Evolutionary conservation across 2,329 filamentous ascomycete species (phyloP).

Genomic region (Aspergillus pseudotamarii): DNA sequence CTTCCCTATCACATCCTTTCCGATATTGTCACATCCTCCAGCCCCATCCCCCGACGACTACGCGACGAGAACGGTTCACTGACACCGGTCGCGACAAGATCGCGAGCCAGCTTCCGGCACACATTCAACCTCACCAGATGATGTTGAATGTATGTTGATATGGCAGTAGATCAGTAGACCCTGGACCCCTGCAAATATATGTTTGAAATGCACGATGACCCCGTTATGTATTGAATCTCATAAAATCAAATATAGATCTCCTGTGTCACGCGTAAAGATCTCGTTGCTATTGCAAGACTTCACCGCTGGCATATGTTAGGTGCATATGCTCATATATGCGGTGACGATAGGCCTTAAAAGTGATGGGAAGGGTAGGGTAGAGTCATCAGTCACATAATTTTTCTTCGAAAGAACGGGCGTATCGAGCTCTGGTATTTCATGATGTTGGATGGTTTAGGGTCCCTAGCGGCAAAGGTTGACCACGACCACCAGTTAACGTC

Average conservation of each 20-base stretch:
- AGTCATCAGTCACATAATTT: no score
- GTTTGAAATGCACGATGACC: constrained; percentile 22
- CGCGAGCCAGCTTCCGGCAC: constrained; percentile 19
- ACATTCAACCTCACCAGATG: constrained; percentile 14
- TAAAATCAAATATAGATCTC: constrained; percentile 1
- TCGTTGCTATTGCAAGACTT: neutral
- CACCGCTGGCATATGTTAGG: neutral
- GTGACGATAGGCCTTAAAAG: neutral
- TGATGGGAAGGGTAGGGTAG: neutral
- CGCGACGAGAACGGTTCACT: constrained; percentile 31
- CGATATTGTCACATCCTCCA: constrained; percentile 13
- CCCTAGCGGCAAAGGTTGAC: neutral
- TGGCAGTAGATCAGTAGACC: constrained; percentile 38
- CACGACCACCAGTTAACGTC: neutral
- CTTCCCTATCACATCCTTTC: constrained; percentile 6
- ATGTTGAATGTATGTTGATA: constrained; percentile 23
- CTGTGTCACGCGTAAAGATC: neutral
- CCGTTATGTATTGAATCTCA: neutral
- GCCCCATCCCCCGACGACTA: constrained; percentile 16
- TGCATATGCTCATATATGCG: neutral
- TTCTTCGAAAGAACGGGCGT: neutral
- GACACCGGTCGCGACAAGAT: constrained; percentile 21
- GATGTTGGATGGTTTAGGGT: neutral
- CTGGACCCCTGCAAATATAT: constrained; percentile 34
- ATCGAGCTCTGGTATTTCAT: neutral